phyloP scores from a whole-genome alignment of 768 basidiomycete genomes.

The Candolleomyces aberdarensis region DNA sequence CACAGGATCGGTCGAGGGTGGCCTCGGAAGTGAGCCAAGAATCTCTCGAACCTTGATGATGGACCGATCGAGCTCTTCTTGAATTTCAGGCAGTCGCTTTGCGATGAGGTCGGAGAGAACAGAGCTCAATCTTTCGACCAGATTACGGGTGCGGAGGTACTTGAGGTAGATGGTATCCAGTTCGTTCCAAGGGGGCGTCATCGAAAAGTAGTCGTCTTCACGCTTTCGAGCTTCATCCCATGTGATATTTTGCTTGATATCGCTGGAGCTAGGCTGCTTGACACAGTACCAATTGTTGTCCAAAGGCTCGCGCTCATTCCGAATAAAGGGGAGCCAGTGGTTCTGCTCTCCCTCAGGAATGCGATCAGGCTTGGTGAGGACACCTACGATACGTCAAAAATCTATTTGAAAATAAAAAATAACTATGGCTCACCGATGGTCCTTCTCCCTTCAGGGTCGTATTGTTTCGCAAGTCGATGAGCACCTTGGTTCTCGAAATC shows the following conservation, averaged over 20 bases:
- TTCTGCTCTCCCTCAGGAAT: constrained; percentile 54
- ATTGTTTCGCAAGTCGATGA: constrained; percentile 55
- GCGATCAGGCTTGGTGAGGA: constrained; percentile 73
- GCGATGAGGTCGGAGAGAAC: constrained; percentile 63
- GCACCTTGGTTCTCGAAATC: constrained; percentile 82
- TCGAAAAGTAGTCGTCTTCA: constrained; percentile 58
- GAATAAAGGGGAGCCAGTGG: constrained; percentile 55
- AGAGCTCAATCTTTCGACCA: constrained; percentile 55
- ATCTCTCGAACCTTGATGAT: constrained; percentile 36
- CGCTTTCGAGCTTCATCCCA: constrained; percentile 58
- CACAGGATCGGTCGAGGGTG: constrained; percentile 53
- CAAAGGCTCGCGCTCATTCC: constrained; percentile 49
- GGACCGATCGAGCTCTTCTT: constrained; percentile 49
- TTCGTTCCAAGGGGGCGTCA: constrained; percentile 49
- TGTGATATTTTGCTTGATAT: constrained; percentile 47
- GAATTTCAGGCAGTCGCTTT: constrained; percentile 63
- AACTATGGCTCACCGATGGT: constrained; percentile 59
- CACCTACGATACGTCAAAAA: constrained; percentile 38
- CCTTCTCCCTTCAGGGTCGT: constrained; percentile 60
- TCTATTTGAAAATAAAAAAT: background rate
- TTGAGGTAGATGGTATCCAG: constrained; percentile 48
- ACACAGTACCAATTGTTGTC: constrained; percentile 60
- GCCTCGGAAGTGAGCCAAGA: constrained; percentile 37
- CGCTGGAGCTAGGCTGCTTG: constrained; percentile 50
- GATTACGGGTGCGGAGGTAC: constrained; percentile 52